phyloP scores from a whole-genome alignment of 345 rosid species.

The Dipteronia sinensis region DNA sequence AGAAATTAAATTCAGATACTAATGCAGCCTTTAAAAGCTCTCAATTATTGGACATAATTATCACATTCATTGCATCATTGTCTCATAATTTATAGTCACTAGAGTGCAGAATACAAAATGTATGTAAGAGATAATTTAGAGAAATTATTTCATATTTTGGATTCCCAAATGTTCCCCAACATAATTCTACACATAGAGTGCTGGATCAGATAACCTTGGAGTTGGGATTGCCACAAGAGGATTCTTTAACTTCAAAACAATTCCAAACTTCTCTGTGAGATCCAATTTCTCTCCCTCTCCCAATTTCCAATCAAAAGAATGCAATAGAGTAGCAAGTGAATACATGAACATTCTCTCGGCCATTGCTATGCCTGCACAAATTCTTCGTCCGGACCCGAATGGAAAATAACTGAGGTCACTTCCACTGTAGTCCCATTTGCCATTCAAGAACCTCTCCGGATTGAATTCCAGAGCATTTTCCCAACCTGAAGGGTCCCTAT shows the following conservation, averaged over 20 bases:
- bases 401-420: slow-evolving; percentile 54
- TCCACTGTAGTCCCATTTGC: slow-evolving; percentile 52
- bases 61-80: no score
- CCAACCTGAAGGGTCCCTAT: slow-evolving; percentile 52
- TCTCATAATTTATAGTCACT: no score
- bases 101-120: no score
- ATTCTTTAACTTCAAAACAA: slow-evolving; percentile 55
- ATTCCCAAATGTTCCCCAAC: neutral
- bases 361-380: slow-evolving; percentile 49
- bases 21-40: no score
- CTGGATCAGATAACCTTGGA: slow-evolving; percentile 48
- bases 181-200: slow-evolving; percentile 27
- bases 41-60: no score
- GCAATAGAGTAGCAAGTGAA: slow-evolving; percentile 53
- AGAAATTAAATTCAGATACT: no score
- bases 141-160: neutral
- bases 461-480: slow-evolving; percentile 43
- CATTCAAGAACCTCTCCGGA: slow-evolving; percentile 50
- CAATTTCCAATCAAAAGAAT: slow-evolving; percentile 70
- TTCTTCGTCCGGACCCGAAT: slow-evolving; percentile 43
- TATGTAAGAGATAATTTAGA: no score
- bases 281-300: slow-evolving; percentile 26
- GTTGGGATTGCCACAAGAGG: slow-evolving; percentile 51
- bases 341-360: slow-evolving; percentile 69
- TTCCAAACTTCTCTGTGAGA: slow-evolving; percentile 63